Evolutionary conservation across 257 asterid species (phyloP).

Genomic region (Eucommia ulmoides): DNA sequence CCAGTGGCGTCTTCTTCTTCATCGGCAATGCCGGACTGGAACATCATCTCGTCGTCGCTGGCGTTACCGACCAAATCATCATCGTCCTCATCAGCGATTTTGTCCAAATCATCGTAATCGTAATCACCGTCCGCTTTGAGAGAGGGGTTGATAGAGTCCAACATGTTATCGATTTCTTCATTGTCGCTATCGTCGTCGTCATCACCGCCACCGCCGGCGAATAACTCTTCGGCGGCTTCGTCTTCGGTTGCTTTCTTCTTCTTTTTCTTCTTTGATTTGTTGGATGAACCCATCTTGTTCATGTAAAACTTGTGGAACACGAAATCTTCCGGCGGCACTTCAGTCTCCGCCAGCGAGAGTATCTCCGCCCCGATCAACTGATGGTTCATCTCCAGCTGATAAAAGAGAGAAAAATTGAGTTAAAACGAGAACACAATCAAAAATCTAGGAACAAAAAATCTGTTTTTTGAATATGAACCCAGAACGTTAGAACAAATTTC

Average conservation of each 20-base stretch:
- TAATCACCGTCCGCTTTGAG: slow-evolving; percentile 31
- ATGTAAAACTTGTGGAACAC: slow-evolving; percentile 85
- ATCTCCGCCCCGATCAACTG: slow-evolving; percentile 80
- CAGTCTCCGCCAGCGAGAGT: slow-evolving; percentile 57
- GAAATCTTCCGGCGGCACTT: slow-evolving; percentile 76
- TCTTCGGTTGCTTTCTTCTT: slow-evolving; percentile 52
- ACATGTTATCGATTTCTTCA: slow-evolving; percentile 47
- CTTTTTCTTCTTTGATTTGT: slow-evolving; percentile 51
- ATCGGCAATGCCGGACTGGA: slow-evolving; percentile 29
- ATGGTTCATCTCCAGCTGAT: slow-evolving; percentile 64
- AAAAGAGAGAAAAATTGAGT: too few relatives aligned
- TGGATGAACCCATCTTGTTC: slow-evolving; percentile 58
- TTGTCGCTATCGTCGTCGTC: slow-evolving; percentile 47
- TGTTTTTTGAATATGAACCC: too few relatives aligned
- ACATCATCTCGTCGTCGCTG: slow-evolving; percentile 37
- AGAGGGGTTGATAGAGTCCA: slow-evolving; percentile 33
- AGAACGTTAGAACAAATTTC: too few relatives aligned
- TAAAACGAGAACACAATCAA: too few relatives aligned
- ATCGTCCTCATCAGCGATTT: slow-evolving; percentile 46
- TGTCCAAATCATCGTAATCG: slow-evolving; percentile 67
- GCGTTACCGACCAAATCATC: slow-evolving; percentile 57
- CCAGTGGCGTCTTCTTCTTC: slow-evolving; percentile 27
- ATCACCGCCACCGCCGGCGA: slow-evolving; percentile 31
- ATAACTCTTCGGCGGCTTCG: slow-evolving; percentile 68
- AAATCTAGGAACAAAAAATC: too few relatives aligned